These are phyloP conservation scores for Boletus coccyginus DNA, from an alignment of 768 basidiomycete species.

Conservation along the genomic window DNA sequence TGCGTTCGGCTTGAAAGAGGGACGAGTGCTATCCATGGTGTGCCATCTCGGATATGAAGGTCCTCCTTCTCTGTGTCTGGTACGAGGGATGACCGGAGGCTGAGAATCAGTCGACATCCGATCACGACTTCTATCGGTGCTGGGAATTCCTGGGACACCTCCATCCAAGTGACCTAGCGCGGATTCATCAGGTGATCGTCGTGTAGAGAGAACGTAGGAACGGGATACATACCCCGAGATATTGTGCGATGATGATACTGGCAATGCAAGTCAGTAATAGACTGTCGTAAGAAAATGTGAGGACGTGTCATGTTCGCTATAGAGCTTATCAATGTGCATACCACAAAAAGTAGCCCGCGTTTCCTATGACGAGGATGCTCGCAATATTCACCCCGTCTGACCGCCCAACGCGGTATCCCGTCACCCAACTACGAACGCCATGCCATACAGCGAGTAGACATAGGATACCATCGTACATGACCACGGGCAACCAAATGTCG, in stretches of 20 bases:
- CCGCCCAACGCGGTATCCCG: background rate
- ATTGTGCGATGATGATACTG: background rate
- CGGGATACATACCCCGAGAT: conserved; percentile 1
- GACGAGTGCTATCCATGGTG: background rate
- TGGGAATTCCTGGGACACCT: conserved; percentile 5
- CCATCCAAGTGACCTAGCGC: conserved; percentile 1
- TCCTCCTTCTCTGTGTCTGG: background rate
- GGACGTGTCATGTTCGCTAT: too few species aligned
- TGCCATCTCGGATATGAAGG: too few species aligned
- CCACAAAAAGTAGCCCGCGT: conserved; percentile 15
- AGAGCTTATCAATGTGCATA: background rate
- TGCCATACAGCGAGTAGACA: conserved; percentile 7
- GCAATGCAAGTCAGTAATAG: conserved; percentile 6
- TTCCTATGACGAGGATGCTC: conserved; percentile 11
- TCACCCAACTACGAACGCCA: background rate
- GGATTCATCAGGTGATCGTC: background rate
- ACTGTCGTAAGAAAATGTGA: conserved; percentile 2
- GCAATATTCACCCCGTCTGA: conserved; percentile 1
- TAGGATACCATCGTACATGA: conserved; percentile 7
- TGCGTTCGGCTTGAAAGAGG: background rate
- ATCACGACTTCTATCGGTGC: background rate
- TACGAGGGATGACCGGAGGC: conserved; percentile 1
- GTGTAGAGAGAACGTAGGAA: background rate
- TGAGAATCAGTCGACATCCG: conserved; percentile 10
- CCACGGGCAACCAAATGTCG: conserved; percentile 5